These are phyloP conservation scores for Hericium alpestre DNA, from an alignment of 768 basidiomycete species.

Conservation along the genomic window DNA sequence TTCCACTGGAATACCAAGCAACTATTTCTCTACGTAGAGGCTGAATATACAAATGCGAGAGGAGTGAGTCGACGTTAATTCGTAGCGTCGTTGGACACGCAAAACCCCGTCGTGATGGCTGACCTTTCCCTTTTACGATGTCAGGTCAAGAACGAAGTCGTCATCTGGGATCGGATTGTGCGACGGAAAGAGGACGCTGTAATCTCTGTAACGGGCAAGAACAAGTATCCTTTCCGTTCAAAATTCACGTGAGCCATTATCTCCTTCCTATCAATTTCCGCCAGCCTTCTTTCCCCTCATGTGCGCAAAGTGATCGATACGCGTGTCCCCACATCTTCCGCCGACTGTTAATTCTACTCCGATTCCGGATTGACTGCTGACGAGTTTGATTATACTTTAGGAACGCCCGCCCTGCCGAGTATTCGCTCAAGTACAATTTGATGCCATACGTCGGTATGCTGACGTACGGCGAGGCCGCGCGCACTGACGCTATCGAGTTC, in stretches of 20 bases:
- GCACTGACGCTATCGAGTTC: slow-evolving; percentile 27
- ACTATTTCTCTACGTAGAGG: slow-evolving; percentile 76
- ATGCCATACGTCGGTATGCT: slow-evolving; percentile 85
- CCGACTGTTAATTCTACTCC: not conserved
- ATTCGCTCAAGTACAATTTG: slow-evolving; percentile 74
- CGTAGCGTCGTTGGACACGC: not conserved
- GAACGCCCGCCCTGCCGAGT: slow-evolving; percentile 53
- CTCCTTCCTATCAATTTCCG: not conserved
- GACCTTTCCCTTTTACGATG: not conserved
- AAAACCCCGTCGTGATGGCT: not conserved
- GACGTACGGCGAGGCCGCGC: slow-evolving; percentile 63
- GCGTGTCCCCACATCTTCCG: too few relatives aligned
- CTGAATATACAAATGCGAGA: slow-evolving; percentile 65
- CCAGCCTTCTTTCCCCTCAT: not conserved
- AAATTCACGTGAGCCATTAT: slow-evolving; percentile 60
- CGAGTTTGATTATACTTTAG: slow-evolving; percentile 26
- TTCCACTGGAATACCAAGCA: slow-evolving; percentile 99
- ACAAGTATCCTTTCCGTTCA: slow-evolving; percentile 73
- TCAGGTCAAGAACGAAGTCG: slow-evolving; percentile 65
- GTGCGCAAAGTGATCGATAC: not conserved
- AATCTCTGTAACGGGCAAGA: slow-evolving; percentile 54
- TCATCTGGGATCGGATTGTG: slow-evolving; percentile 88
- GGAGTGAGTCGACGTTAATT: slow-evolving; percentile 42
- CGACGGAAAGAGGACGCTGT: slow-evolving; percentile 67
- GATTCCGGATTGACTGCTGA: slow-evolving; percentile 10